Conservation (phyloP, 176 grass and related monocot species). For the Calamus simplicifolius region DNA sequence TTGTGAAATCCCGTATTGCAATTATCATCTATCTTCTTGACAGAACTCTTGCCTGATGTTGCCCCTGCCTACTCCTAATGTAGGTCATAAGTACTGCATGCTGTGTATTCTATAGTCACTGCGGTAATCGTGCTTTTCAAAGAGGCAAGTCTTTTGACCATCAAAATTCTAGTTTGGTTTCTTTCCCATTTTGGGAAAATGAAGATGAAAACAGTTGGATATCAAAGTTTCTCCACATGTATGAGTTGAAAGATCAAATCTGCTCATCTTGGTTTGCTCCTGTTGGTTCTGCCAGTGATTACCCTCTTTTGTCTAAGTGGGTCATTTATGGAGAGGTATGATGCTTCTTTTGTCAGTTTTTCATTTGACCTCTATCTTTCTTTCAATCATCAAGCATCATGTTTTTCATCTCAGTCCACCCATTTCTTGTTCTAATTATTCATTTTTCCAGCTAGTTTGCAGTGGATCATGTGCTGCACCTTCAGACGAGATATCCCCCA, state of each 20-base stretch:
- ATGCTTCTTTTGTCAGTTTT: slow-evolving; percentile 4
- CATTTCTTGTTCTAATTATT: slow-evolving; percentile 31
- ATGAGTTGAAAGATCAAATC: slow-evolving; percentile 87
- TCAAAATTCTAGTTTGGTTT: slow-evolving; percentile 38
- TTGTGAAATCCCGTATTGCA: too few species aligned
- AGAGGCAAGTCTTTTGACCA: slow-evolving; percentile 41
- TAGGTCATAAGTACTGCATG: slow-evolving; percentile 92
- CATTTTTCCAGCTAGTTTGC: slow-evolving; percentile 77
- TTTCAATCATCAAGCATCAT: too few species aligned
- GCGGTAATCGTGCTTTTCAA: slow-evolving; percentile 69
- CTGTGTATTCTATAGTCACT: slow-evolving; percentile 89
- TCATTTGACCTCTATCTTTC: too few species aligned
- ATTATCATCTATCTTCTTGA: too few species aligned
- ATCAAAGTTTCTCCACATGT: slow-evolving; percentile 73
- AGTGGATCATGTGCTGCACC: slow-evolving; percentile 87
- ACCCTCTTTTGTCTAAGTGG: slow-evolving; percentile 85
- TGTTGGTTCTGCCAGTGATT: slow-evolving; percentile 87
- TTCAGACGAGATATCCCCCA: slow-evolving; percentile 85
- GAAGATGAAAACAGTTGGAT: slow-evolving; percentile 62
- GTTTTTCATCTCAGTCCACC: too few species aligned
- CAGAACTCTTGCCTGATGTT: slow-evolving; percentile 19
- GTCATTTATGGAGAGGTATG: slow-evolving; percentile 90
- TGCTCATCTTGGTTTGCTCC: slow-evolving; percentile 95
- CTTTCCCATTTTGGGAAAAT: slow-evolving; percentile 44
- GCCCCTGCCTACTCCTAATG: not conserved